Conservation (phyloP, 768 basidiomycete genomes). For the Tulasnella sp. region DNA sequence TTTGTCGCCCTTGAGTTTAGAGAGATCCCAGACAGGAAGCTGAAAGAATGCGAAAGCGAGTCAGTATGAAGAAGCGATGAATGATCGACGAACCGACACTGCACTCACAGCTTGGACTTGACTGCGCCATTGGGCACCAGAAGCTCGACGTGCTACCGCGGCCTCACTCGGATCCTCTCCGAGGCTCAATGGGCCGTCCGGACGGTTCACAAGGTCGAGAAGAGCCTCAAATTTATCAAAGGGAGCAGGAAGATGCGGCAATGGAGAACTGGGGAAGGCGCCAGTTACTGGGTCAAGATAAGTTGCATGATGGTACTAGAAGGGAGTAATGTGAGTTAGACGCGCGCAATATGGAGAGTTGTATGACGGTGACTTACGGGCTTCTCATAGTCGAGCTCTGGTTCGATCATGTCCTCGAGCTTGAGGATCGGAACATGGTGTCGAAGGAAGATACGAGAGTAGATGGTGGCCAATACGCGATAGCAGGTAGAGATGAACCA, state of each 20-base stretch:
- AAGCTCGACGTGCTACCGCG: conserved; percentile 15
- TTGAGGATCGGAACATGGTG: not conserved
- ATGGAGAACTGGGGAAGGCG: conserved; percentile 11
- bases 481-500: too few species aligned
- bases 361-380: not conserved
- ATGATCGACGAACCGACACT: not conserved
- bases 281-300: conserved; percentile 13
- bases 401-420: not conserved
- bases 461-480: too few species aligned
- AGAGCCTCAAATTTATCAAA: conserved; percentile 9
- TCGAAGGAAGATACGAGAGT: too few species aligned
- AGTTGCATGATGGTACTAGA: conserved; percentile 5
- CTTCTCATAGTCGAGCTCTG: conserved; percentile 6
- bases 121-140: conserved; percentile 12
- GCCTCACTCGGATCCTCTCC: conserved; percentile 17
- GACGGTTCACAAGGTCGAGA: conserved; percentile 15
- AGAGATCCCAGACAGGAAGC: conserved; percentile 11
- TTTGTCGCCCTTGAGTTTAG: conserved; percentile 9
- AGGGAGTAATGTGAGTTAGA: not conserved
- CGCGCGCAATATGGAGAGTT: not conserved
- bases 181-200: conserved; percentile 11
- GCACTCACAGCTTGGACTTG: conserved; percentile 15
- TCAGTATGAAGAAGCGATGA: not conserved
- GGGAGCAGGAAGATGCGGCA: conserved; percentile 7
- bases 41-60: conserved; percentile 2